These are phyloP conservation scores for Aureobasidium mangrovei DNA, from an alignment of 2,329 filamentous ascomycete species.

Conservation along the genomic window DNA sequence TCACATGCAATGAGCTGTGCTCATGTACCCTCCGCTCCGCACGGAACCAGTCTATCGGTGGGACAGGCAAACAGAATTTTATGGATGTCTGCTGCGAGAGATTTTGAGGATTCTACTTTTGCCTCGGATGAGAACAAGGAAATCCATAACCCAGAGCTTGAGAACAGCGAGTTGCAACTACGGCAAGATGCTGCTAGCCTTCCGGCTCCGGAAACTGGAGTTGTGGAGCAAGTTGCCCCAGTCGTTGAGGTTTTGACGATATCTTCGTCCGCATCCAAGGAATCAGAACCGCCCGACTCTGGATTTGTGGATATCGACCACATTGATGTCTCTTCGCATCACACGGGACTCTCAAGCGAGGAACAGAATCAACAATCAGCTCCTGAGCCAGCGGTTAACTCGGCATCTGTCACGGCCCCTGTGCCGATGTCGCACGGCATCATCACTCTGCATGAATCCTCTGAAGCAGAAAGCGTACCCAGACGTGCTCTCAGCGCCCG, in stretches of 20 bases:
- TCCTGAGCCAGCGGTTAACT: background rate
- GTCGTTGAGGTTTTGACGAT: background rate
- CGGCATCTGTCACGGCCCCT: too few relatives aligned
- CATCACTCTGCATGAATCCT: background rate
- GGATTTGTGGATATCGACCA: slow-evolving; percentile 17
- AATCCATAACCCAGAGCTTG: background rate
- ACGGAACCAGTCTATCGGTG: slow-evolving; percentile 24
- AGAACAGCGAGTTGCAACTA: background rate
- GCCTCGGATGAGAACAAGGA: background rate
- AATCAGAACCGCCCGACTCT: slow-evolving; percentile 10
- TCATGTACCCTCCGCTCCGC: slow-evolving; percentile 19
- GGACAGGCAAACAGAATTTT: slow-evolving; percentile 38
- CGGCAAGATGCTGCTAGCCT: background rate
- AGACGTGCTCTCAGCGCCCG: background rate
- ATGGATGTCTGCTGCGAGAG: slow-evolving; percentile 64
- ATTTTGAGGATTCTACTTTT: slow-evolving; percentile 29
- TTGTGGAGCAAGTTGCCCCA: background rate
- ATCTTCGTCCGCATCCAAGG: background rate
- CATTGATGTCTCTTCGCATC: background rate
- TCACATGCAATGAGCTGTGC: slow-evolving; percentile 23
- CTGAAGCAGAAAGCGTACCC: background rate
- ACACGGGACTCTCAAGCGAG: too few relatives aligned
- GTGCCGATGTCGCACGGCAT: background rate
- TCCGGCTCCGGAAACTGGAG: background rate
- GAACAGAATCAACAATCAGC: too few relatives aligned